These are phyloP conservation scores for Prunus dulcis DNA, from an alignment of 306 rosid species.

Conservation along the genomic window DNA sequence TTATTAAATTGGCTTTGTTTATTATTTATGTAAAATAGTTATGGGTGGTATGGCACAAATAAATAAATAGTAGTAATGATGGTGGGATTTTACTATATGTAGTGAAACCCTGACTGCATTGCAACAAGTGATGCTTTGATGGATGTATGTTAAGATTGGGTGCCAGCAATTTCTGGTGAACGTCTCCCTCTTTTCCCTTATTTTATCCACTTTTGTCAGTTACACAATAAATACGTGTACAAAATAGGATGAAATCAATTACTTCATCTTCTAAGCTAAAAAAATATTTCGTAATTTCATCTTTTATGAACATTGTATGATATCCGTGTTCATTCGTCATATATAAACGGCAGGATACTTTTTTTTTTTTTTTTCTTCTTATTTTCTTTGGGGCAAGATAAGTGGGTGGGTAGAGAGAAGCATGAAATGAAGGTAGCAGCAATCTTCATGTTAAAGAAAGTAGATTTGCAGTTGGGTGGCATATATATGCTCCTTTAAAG, in stretches of 20 bases:
- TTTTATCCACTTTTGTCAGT: neutral
- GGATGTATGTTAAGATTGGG: neutral
- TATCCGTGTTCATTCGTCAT: neutral
- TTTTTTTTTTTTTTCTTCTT: neutral
- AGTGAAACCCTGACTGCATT: neutral
- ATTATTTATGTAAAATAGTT: neutral
- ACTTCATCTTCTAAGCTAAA: neutral
- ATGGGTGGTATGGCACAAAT: neutral
- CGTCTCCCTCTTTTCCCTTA: neutral
- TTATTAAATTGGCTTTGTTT: neutral
- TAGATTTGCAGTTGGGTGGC: neutral
- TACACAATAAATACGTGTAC: neutral
- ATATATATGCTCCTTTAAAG: neutral
- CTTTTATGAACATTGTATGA: neutral
- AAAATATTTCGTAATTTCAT: too few relatives aligned
- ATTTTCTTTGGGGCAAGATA: neutral
- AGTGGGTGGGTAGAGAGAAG: neutral
- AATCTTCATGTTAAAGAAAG: slow-evolving; percentile 15
- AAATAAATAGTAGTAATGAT: neutral
- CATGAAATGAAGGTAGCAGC: neutral
- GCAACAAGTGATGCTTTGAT: neutral
- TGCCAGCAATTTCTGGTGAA: neutral
- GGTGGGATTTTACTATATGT: neutral
- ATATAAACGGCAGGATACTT: neutral
- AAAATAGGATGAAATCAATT: neutral